Base-by-base conservation (phyloP, 257 asterid genomes). In the Striga asiatica region DNA sequence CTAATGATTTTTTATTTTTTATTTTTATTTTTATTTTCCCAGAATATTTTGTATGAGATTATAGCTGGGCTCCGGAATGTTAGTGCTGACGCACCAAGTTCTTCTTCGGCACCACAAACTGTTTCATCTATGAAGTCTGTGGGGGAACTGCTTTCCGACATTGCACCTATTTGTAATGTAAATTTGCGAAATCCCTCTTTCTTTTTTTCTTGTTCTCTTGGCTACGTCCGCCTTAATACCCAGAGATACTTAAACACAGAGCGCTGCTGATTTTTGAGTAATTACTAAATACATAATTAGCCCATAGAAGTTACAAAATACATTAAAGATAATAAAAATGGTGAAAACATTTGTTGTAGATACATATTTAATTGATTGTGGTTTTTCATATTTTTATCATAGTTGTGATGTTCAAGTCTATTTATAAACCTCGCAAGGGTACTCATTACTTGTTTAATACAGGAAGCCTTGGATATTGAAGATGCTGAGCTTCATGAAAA, bases 31-130 rank as follows among this genome's bases (percentile, higher is more conserved):
- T n/a, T n/a, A 38, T 52, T 52, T 62, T 60, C 37, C 46, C 76
- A 92, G 97, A 76, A 69, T 70, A 69, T 84, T 45, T 70, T 88
- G 13, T 84, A 81, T 69, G 95, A 88, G 78, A 87, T 87, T 34
- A 82, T 84, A 48, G 80, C 93, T 17, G 88, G 97, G 63, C 76
- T 82, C 53, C 85, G 78, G 64, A 92, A 77, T 78, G 83, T 70
- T 31, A 73, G 78, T 55, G 66, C 78, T 48, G 88, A 81, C 58
- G 71, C 81, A 18, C 81, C 95, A 48, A 81, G 94, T 59, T 92
- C 98, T 20, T 91, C 94, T 8, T 80, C 94, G 43, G 85, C 71
- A 29, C 94, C 88, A n/a, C 78, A 72, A 47, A 65, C 72, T 65
- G 60, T 82, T 68, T 77, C 89, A 61, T 61, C 79, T 21, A 65